Evolutionary conservation across 2,329 filamentous ascomycete genomes (phyloP).

Genomic region (Phyllachora maydis): DNA sequence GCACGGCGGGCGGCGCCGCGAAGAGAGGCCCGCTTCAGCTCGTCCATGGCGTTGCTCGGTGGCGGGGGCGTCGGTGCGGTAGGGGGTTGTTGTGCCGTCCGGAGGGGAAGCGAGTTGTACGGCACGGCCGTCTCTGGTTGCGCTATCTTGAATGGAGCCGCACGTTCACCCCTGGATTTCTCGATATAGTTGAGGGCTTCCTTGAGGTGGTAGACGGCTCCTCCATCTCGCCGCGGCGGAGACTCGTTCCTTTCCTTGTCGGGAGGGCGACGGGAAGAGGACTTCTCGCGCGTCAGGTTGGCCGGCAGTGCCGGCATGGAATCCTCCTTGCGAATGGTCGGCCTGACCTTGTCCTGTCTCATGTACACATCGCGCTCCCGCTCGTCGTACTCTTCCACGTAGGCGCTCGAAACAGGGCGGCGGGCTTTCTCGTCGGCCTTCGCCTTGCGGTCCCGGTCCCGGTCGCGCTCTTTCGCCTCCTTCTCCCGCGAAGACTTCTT

Average conservation of each 20-base stretch:
- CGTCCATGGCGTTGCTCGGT: slow-evolving; percentile 6
- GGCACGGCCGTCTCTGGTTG: no score
- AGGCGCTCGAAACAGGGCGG: slow-evolving; percentile 7
- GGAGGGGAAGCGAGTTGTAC: no score
- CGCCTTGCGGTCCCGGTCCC: slow-evolving; percentile 13
- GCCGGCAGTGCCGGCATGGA: slow-evolving; percentile 7
- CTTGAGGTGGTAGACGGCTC: slow-evolving; percentile 1
- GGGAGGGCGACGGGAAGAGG: slow-evolving; percentile 7
- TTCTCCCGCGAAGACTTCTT: no score
- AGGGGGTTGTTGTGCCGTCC: slow-evolving; percentile 4
- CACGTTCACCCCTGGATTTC: slow-evolving; percentile 2
- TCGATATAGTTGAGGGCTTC: slow-evolving; percentile 5
- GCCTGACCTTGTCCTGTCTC: slow-evolving; percentile 9
- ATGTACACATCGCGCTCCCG: slow-evolving; percentile 8
- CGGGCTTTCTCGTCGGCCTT: slow-evolving; percentile 10
- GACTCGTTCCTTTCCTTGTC: slow-evolving; percentile 1
- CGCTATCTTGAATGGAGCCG: slow-evolving; percentile 1
- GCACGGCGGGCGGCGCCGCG: slow-evolving; percentile 6
- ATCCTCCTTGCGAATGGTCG: slow-evolving; percentile 9
- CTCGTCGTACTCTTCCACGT: slow-evolving; percentile 8
- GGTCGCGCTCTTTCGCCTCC: slow-evolving; percentile 7
- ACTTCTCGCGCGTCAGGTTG: no score
- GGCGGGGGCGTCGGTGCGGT: slow-evolving; percentile 6
- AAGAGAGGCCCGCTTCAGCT: slow-evolving; percentile 4
- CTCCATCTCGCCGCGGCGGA: neutral